phyloP scores from a whole-genome alignment of 495 filamentous ascomycete species.

The Astrocystis sublimbata region DNA sequence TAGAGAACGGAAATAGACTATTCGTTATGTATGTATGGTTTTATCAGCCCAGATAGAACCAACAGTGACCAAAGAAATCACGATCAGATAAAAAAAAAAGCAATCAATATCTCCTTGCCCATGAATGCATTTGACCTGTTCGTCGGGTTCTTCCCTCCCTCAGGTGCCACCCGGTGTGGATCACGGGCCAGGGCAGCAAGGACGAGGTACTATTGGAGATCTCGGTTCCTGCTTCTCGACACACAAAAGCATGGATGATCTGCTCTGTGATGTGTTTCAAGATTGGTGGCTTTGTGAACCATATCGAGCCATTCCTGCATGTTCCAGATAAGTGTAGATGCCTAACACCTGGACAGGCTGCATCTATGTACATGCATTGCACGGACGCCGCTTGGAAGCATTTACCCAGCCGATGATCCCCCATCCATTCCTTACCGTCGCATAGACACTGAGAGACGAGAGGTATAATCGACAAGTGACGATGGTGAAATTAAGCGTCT shows the following conservation, averaged over 20 bases:
- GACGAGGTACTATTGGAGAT: conserved; percentile 2
- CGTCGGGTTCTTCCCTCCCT: background rate
- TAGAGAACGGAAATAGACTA: conserved; percentile 9
- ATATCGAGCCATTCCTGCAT: background rate
- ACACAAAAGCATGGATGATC: conserved; percentile 10
- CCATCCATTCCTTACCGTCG: background rate
- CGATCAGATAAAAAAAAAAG: background rate
- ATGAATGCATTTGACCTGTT: background rate
- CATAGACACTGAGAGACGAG: background rate
- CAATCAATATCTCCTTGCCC: background rate
- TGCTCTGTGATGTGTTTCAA: conserved; percentile 7
- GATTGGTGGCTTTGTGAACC: background rate
- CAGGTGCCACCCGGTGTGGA: background rate
- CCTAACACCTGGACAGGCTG: background rate
- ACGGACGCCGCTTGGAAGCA: background rate
- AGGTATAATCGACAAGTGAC: too few species aligned
- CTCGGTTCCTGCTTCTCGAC: background rate
- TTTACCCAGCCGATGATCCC: conserved; percentile 3
- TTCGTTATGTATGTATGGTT: background rate
- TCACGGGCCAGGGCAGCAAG: background rate
- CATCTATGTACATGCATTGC: background rate
- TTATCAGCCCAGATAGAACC: background rate
- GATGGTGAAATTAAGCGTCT: too few species aligned
- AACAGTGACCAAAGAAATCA: background rate
- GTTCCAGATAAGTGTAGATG: background rate